Percentiles rank a stretch among this genome's conserved stretches.
Evolutionary conservation across 2,329 filamentous ascomycete species (phyloP).

Genomic region (Aspergillus chevalieri): DNA sequence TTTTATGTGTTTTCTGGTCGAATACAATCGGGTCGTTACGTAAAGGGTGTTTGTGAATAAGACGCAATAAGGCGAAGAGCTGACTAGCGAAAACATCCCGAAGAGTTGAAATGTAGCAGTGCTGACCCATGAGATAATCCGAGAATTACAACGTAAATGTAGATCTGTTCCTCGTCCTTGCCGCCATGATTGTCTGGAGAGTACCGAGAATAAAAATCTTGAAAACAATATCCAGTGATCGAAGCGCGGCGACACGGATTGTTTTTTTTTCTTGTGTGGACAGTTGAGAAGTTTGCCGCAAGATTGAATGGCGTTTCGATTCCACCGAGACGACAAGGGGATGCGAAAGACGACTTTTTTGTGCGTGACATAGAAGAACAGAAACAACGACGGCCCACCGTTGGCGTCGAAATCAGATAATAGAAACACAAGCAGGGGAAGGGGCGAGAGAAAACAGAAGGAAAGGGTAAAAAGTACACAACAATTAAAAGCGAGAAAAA

Average conservation of each 20-base stretch:
- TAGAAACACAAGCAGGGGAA: constrained; percentile 15
- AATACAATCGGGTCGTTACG: constrained; percentile 41
- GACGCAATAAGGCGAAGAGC: constrained; percentile 34
- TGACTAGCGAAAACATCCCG: constrained; percentile 37
- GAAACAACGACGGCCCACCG: constrained; percentile 31
- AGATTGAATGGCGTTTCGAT: constrained; percentile 27
- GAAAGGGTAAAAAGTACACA: constrained; percentile 20
- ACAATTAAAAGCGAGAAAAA: constrained; percentile 12
- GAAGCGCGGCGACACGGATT: constrained; percentile 28
- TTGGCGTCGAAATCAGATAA: constrained; percentile 27
- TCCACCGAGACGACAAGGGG: constrained; percentile 30
- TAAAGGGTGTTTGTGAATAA: constrained; percentile 26
- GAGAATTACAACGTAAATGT: constrained; percentile 41
- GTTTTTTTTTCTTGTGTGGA: constrained; percentile 14
- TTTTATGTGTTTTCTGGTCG: constrained; percentile 22
- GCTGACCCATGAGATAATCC: constrained; percentile 40
- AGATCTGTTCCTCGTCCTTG: constrained; percentile 33
- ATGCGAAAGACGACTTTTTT: constrained; percentile 30
- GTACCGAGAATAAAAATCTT: constrained; percentile 35
- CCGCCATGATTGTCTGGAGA: constrained; percentile 36
- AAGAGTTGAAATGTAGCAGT: constrained; percentile 32
- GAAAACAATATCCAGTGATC: constrained; percentile 34
- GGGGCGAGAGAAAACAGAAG: constrained; percentile 21
- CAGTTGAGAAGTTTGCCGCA: constrained; percentile 29
- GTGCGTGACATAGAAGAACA: constrained; percentile 21